A percentile compares a stretch with the other conserved stretches of the same genome.
phyloP scores from a whole-genome alignment of 352 stramenopile genomes.

The Globisporangium irregulare region DNA sequence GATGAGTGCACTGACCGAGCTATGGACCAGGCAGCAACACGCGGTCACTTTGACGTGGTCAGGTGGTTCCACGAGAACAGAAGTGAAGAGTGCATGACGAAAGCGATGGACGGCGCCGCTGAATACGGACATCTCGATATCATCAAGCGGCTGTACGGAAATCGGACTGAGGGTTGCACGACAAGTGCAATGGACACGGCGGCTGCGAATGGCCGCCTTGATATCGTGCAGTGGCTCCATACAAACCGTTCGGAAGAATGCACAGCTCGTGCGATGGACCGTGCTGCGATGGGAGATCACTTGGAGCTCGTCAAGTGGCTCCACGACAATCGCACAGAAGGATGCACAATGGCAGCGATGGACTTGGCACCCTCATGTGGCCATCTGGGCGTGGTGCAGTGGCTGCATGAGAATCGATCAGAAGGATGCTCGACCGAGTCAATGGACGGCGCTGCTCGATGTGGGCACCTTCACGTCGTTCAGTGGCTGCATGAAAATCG shows the following conservation, averaged over 20 bases:
- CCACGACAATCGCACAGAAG: not conserved
- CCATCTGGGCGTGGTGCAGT: not conserved
- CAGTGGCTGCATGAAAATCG: conserved; percentile 9
- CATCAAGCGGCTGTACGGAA: not conserved
- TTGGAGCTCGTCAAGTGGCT: not conserved
- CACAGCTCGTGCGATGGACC: not conserved
- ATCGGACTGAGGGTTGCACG: not conserved
- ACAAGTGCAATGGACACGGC: not conserved
- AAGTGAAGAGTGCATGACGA: not conserved
- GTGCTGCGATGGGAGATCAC: not conserved
- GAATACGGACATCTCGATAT: not conserved
- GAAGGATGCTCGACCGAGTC: not conserved
- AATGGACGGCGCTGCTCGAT: not conserved
- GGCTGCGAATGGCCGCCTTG: not conserved
- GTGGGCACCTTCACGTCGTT: not conserved
- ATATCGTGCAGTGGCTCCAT: not conserved
- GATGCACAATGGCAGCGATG: not conserved
- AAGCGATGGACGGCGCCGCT: not conserved
- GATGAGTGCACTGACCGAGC: not conserved
- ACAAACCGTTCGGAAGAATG: not conserved
- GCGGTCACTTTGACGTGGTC: not conserved
- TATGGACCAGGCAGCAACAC: not conserved
- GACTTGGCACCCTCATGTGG: not conserved
- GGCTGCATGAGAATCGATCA: not conserved
- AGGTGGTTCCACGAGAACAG: not conserved